phyloP scores from a whole-genome alignment of 2,329 filamentous ascomycete genomes.

The Harringtonia aguacate region DNA sequence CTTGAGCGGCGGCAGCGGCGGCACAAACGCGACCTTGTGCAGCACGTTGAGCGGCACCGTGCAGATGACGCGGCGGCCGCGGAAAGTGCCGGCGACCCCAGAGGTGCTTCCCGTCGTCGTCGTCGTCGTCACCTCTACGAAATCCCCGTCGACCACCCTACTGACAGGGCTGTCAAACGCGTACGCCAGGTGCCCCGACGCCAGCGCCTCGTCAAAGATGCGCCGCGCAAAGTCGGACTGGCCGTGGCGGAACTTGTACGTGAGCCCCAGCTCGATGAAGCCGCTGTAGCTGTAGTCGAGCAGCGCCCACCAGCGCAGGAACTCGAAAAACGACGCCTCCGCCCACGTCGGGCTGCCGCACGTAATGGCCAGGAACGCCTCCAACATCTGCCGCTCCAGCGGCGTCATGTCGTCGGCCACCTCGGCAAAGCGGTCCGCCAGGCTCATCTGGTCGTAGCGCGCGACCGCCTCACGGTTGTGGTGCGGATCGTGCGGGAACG shows the following conservation, averaged over 20 bases:
- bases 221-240: constrained; percentile 33
- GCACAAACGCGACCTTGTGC: constrained; percentile 26
- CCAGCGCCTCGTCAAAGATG: constrained; percentile 32
- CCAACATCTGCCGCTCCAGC: constrained; percentile 27
- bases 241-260: constrained; percentile 30
- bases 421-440: constrained; percentile 28
- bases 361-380: constrained; percentile 27
- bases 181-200: constrained; percentile 25
- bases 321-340: constrained; percentile 33
- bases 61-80: constrained; percentile 22
- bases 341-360: constrained; percentile 30
- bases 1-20: constrained; percentile 24
- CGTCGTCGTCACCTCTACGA: neutral
- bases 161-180: constrained; percentile 27
- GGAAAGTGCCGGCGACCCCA: neutral
- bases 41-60: constrained; percentile 34
- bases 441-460: constrained; percentile 27
- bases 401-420: constrained; percentile 26
- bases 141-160: constrained; percentile 12
- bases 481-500: constrained; percentile 26
- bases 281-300: constrained; percentile 28
- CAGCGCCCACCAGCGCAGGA: constrained; percentile 37
- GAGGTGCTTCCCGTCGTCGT: neutral
- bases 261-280: constrained; percentile 26
- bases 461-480: constrained; percentile 19